Evolutionary conservation across 2,329 filamentous ascomycete genomes (phyloP).

Genomic region (Albophoma yamanashiensis): DNA sequence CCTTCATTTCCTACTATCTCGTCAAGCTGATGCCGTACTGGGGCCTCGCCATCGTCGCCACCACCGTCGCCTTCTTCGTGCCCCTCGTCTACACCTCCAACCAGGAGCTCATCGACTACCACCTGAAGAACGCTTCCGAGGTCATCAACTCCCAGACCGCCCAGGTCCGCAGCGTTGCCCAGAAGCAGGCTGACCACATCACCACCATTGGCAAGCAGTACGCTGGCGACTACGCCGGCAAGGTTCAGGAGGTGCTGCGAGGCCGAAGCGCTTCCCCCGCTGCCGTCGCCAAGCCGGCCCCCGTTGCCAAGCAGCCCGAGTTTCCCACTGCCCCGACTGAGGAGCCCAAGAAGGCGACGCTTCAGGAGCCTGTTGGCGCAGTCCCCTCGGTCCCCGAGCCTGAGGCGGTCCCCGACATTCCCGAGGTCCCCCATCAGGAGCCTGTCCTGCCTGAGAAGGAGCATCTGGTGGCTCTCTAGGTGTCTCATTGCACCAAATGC

Average conservation of each 20-base stretch:
- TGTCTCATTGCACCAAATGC: constrained; percentile 11
- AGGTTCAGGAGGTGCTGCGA: constrained; percentile 54
- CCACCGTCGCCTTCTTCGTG: constrained; percentile 48
- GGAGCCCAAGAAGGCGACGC: constrained; percentile 17
- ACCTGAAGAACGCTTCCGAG: constrained; percentile 46
- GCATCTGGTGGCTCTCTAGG: constrained; percentile 19
- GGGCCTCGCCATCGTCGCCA: constrained; percentile 52
- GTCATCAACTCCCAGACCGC: constrained; percentile 51
- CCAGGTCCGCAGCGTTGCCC: constrained; percentile 50
- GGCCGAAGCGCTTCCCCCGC: constrained; percentile 34
- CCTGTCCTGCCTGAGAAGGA: constrained; percentile 15
- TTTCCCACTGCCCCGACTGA: constrained; percentile 27
- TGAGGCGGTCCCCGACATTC: constrained; percentile 1
- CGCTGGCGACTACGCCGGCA: constrained; percentile 55
- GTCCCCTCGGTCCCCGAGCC: not conserved
- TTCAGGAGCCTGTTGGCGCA: constrained; percentile 10
- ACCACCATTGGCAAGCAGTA: constrained; percentile 57
- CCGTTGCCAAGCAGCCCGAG: constrained; percentile 15
- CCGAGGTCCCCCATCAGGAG: constrained; percentile 11
- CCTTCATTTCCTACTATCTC: constrained; percentile 57
- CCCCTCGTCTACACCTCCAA: constrained; percentile 57
- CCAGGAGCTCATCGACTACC: constrained; percentile 57
- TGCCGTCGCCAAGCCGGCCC: constrained; percentile 19
- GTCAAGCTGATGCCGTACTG: constrained; percentile 62
- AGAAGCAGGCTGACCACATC: constrained; percentile 53